Base-by-base conservation (phyloP, 257 asterid genomes). In the Thymus mandschuricus region DNA sequence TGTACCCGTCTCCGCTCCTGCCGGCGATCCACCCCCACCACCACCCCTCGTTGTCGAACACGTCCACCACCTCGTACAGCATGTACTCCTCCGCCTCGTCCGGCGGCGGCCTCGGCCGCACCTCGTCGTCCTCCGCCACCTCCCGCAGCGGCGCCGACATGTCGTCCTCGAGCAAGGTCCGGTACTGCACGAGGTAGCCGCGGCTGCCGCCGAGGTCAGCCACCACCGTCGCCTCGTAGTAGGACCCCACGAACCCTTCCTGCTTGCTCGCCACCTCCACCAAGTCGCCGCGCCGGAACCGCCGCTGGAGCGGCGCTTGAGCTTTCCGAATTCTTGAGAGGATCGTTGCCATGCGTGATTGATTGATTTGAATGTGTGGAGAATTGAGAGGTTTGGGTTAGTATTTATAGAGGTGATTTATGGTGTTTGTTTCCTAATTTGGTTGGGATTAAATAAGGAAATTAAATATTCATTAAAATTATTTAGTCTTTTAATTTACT, bases 31-130 rank as follows among this genome's bases (percentile, higher is more conserved):
- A 68, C 30, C 88, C 88, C 40, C 68, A 76, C 86, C 86, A 84
- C 86, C 88, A 84, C 6, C 88, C 88, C 6, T 76, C 86, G 40
- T 84, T 59, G 27, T 70, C 81, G 41, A 62, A 84, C 4, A 66
- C 86, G 61, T 84, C 88, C 5, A 75, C 86, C 29, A 45, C 40
- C 6, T 84, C 84, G 67, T 68, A 0, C 50, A 51, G 2, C 1
- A 43, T 21, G 65, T 64, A 81, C 2, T 9, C 30, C 1, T 7
- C 68, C 72, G 62, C 59, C 45, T 3, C 15, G 7, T 70, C 28
- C 12, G 10, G 31, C 13, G 82, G 79, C 10, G 82, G 86, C 15
- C 28, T 13, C 0, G 84, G 88, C 1, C 82, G 81, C 67, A 81
- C 63, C 64, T 76, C 81, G 5, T 29, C 44, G 60, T 48, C 38